Base-by-base conservation (phyloP, 2,329 filamentous ascomycete species). In the Sporothrix pallida region DNA sequence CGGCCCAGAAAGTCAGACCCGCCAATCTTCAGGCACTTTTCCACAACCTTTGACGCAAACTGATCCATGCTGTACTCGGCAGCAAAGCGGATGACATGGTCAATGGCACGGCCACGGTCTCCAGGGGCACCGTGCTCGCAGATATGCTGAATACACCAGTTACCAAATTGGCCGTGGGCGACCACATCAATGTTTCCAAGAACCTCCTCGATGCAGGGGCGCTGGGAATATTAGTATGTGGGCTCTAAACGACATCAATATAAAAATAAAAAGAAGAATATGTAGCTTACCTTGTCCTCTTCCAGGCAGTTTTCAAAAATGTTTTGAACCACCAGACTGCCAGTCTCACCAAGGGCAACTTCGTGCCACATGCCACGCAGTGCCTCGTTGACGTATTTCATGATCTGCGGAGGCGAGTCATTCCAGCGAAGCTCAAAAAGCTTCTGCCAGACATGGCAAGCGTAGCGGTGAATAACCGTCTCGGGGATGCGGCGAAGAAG, bases 111-210 rank as follows among this genome's bases (percentile, higher is more conserved):
- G 83, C 92, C 95, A 78, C 95, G 95, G 82, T 99, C 97, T 56
- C 92, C 91, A 46, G 95, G 92, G 73, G 92, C 92, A 70, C 97
- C 95, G 80, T 99, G 96, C 82, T 99, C 96, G 83, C 96, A 99
- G 78, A 99, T 94, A 83, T 99, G 96, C 84, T 99, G 96, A 79
- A 99, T 98, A 84, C 96, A 99, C 96, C 96, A 99, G 82, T 99
- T 99, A 73, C 96, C 96, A 80, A 99, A 99, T 81, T 99, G 96
- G 37, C 96, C 96, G 81, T 98, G 95, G 74, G 96, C 93, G 79
- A 99, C 94, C 75, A 97, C 93, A 83, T 99, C 94, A 78, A 99
- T 97, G 81, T 96, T 98, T 75, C 89, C 89, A 73, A 99, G 89
- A 54, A 99, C 96, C 82, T 99, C 96, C 81, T 97, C 95, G 80